phyloP scores from a whole-genome alignment of 2,329 filamentous ascomycete species.

The Neopestalotiopsis sp. region DNA sequence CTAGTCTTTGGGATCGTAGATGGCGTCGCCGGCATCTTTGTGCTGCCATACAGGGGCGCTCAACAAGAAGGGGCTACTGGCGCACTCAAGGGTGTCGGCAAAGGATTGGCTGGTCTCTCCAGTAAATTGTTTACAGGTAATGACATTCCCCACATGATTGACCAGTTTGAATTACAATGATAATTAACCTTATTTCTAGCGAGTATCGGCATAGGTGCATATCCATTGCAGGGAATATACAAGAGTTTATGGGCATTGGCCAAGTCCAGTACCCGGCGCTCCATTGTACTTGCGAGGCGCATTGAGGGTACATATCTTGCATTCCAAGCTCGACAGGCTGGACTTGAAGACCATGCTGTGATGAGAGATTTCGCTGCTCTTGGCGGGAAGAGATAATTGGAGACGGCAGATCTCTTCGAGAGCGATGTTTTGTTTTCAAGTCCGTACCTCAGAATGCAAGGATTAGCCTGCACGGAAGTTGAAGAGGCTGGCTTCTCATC shows the following conservation, averaged over 20 bases:
- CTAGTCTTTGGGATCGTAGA: conserved; percentile 48
- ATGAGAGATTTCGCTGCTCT: background rate
- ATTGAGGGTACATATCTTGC: background rate
- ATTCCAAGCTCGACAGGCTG: background rate
- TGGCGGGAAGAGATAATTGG: background rate
- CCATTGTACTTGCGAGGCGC: background rate
- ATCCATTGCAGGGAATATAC: background rate
- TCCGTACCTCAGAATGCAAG: too few relatives aligned
- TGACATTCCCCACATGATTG: background rate
- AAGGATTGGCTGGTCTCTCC: conserved; percentile 39
- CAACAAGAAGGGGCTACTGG: conserved; percentile 44
- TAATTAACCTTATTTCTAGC: background rate
- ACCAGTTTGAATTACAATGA: too few relatives aligned
- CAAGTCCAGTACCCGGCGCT: background rate
- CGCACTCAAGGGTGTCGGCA: conserved; percentile 45
- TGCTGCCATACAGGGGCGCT: conserved; percentile 45
- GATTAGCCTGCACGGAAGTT: too few relatives aligned
- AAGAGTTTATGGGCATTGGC: background rate
- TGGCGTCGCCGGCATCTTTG: conserved; percentile 48
- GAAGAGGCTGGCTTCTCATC: too few relatives aligned
- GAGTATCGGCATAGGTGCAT: background rate
- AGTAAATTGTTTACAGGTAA: conserved; percentile 24
- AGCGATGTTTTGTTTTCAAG: too few relatives aligned
- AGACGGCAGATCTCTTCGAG: too few relatives aligned
- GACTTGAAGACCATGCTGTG: background rate